Conservation (phyloP, 768 basidiomycete species). For the Clitopilus passeckerianus region DNA sequence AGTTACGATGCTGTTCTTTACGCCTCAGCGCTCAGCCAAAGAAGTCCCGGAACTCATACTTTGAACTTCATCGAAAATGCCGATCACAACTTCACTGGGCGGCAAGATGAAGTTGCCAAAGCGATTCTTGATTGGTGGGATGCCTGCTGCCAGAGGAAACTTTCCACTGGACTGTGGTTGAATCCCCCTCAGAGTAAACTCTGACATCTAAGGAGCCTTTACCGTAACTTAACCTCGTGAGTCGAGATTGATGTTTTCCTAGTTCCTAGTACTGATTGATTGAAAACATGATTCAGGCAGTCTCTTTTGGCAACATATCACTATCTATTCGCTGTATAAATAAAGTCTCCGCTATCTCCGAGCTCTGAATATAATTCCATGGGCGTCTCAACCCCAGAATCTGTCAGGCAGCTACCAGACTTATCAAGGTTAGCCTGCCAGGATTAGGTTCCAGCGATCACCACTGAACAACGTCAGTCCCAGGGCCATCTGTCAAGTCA, state of each 20-base stretch:
- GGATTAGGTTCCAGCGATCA: no score
- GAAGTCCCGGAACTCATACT: slow-evolving; percentile 64
- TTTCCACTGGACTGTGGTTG: slow-evolving; percentile 62
- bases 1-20: slow-evolving; percentile 76
- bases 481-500: no score
- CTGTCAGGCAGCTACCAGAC: no score
- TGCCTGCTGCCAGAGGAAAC: slow-evolving; percentile 33
- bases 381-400: no score
- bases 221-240: background rate
- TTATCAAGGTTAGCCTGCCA: no score
- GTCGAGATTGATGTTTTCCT: background rate
- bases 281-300: no score
- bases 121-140: slow-evolving; percentile 69
- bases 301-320: no score
- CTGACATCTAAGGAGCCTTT: slow-evolving; percentile 18
- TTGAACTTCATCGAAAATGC: slow-evolving; percentile 68
- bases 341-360: slow-evolving; percentile 6
- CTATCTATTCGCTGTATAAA: no score
- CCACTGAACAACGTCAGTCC: no score
- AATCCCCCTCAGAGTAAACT: slow-evolving; percentile 49
- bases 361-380: no score
- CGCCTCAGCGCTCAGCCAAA: slow-evolving; percentile 49
- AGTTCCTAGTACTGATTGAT: no score
- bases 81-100: slow-evolving; percentile 75
- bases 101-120: slow-evolving; percentile 63